Base-by-base conservation (phyloP, 108 stramenopile species). In the Cyclotella sp. region DNA sequence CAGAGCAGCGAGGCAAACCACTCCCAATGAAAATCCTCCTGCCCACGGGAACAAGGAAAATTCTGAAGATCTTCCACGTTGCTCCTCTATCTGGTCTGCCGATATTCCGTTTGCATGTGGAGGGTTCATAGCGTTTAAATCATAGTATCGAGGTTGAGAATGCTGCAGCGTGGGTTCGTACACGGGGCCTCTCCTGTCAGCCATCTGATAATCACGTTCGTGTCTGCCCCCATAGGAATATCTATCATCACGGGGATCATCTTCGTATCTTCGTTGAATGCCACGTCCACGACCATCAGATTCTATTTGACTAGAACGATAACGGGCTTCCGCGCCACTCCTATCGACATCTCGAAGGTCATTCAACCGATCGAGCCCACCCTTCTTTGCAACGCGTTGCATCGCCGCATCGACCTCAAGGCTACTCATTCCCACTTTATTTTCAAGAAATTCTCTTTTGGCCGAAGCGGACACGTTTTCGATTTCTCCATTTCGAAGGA, bases 1-100 rank as follows among this genome's bases (percentile, higher is more conserved):
- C 0, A 88, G 51, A 10, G 91, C 89, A 15, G 94, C 94, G 27
- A 84, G 57, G 34, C 75, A 70, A 27, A 81, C 66, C 29, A 77
- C 59, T 26, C 84, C 80, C 16, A 81, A 27, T 16, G 68, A 75
- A 39, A 75, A 75, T 30, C 83, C 83, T 24, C 79, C 79, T 9
- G 45, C 78, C 79, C 66, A 75, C n/a, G 78, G 18, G 22, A 73
- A 42, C 41, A 79, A 26, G 39, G 71, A 68, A 21, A 58, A 41
- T 24, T 18, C 42, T 1, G 68, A n/a, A 8, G 70, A 28, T 29
- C n/a, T 29, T 13, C 63, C 28, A n/a, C 39, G 43, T 19, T 16
- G 2, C 29, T 72, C 58, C 22, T 49, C 46, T 46, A 28, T 54
- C 44, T 58, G 43, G 22, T 51, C 13, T 46, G 59, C 58, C 29